Evolutionary conservation across 2,329 filamentous ascomycete genomes (phyloP).

Genomic region (Exophiala dermatitidis): DNA sequence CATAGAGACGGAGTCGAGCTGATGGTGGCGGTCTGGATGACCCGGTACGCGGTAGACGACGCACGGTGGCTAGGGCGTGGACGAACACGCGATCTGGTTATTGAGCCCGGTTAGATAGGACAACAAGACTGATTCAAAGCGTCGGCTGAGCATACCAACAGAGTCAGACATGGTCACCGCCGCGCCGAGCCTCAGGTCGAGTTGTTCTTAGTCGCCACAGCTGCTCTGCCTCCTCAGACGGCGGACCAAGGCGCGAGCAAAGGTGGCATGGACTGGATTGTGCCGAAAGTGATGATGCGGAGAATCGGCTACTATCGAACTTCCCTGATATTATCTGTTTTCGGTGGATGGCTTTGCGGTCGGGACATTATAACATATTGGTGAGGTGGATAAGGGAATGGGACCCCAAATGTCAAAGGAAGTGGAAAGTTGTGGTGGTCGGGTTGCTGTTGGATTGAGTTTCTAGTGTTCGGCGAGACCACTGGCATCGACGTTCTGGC

Average conservation of each 20-base stretch:
- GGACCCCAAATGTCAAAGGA: neutral
- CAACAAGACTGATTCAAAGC: neutral
- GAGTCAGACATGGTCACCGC: constrained; percentile 33
- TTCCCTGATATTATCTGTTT: constrained; percentile 2
- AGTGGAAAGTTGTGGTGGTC: neutral
- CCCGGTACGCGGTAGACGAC: constrained; percentile 91
- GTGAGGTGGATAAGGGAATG: neutral
- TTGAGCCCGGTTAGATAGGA: neutral
- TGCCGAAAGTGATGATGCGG: constrained; percentile 8
- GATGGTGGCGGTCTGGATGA: constrained; percentile 77
- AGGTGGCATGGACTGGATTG: constrained; percentile 10
- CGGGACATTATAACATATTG: neutral
- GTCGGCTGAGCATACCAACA: constrained; percentile 35
- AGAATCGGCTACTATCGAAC: constrained; percentile 5
- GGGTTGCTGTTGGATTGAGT: too few species aligned
- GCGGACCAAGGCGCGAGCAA: constrained; percentile 4
- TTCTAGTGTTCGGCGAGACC: too few species aligned
- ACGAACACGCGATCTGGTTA: constrained; percentile 87
- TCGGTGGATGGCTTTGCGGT: neutral
- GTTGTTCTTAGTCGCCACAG: neutral
- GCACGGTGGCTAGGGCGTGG: constrained; percentile 97
- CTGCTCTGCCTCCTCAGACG: constrained; percentile 2
- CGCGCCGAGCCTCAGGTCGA: neutral
- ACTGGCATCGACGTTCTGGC: too few species aligned
- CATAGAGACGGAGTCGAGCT: constrained; percentile 88